Evolutionary conservation across 1,284 basidiomycete genomes (phyloP), one percentile per base, ranked within the genome.

Genomic region (Coriolopsis trogii): DNA sequence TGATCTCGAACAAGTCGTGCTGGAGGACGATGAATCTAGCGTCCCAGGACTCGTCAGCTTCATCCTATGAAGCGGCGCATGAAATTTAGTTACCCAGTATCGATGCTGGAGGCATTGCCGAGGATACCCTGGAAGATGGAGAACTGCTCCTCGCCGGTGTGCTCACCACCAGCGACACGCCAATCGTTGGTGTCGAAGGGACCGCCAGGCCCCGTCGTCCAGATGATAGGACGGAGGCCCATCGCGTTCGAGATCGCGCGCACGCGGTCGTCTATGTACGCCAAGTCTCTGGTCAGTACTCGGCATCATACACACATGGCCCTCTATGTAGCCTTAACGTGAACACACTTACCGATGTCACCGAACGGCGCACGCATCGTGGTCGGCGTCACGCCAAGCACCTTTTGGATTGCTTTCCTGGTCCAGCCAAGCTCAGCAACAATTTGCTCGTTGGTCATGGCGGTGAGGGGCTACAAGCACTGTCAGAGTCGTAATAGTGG

Each of bases 371-470:
- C 77, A 58, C 82, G 74, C 76, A 81, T 80, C 24, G 74, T 79
- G 49, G 83, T 87, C 2, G 93, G 92, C 5, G 90, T 91, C 23
- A 94, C 87, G 61, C 92, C 91, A 53, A 91, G 74, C 23, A 87
- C 79, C 3, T 63, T 62, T 62, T 87, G 82, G 73, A 98, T 96
- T 46, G 87, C 84, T 72, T 93, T 85, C 59, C 87, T 89, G 51
- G 93, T 91, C 89, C 92, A 98, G 40, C 91, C 94, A 42, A 98
- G 79, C 72, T 98, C 95, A 21, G 94, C 94, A 18, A 98, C 92
- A 54, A 98, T 84, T 74, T 97, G 78, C 66, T 85, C 86, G 66
- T 87, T 98, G 41, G 91, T 86, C 54, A 95, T 77, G 30, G 84
- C 83, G 12, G 95, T 98, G 31, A 95, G 77, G 53, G 80, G 79